Evolutionary conservation across 2,329 filamentous ascomycete genomes (phyloP), one percentile per base, ranked within the genome.

Genomic region (Pseudopithomyces chartarum): DNA sequence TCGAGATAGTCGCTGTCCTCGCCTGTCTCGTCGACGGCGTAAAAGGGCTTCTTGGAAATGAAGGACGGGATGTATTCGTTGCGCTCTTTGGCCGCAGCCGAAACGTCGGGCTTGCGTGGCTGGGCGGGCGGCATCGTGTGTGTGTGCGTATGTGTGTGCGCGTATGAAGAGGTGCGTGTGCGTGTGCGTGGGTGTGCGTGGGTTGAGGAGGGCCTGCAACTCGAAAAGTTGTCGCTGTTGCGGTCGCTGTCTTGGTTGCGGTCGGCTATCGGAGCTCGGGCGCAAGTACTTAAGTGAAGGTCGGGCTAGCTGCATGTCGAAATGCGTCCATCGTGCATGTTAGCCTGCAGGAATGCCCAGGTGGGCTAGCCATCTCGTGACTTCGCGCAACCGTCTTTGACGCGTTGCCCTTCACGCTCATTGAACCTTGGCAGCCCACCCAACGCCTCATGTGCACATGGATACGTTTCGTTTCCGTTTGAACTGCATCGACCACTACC

Each of bases 11-110:
- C 93, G 73, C 65, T 66, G 85, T 85, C 71, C 59, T 90, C 84
- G 39, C 77, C 76, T 58, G 89, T 86, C 63, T 89, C 88, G 72
- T 92, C 91, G 67, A 90, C 87, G 68, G 96, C 88, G 77, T 98
- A 99, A 79, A 99, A 99, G 4, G 95, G 95, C 66, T 96, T 93
- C 77, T 97, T 97, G 68, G 92, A 93, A 80, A 99, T 99, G 83
- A 97, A 99, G 52, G 91, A 88, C 6, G 95, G 95, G 70, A 99
- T 99, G 82, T 99, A 99, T 76, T 97, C 79, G 84, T 99, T 99
- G 78, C 95, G 92, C 77, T 96, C 92, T 75, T 96, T 96, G 54
- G 84, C 85, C 15, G 84, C 60, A 70, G 81, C 68, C 67, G 83
- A 81, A 52, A 81, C 78, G 62, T 84, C 82, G 15, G 82, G 82